These are phyloP conservation scores for Clarireedia hainanense DNA, from an alignment of 2,329 filamentous ascomycete genomes.

Conservation along the genomic window DNA sequence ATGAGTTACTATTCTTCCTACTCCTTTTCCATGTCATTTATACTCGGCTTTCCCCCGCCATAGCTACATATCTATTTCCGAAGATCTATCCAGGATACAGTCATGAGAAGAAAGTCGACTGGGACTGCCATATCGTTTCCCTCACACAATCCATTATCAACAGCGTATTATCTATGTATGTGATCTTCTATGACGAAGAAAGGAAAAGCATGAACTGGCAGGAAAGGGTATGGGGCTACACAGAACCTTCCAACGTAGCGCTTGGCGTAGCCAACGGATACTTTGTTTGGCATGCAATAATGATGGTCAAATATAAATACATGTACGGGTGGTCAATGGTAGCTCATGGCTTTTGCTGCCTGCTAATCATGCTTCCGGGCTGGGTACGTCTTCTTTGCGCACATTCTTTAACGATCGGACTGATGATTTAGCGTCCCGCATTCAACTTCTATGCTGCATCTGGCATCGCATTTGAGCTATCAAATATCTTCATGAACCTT, in stretches of 20 bases:
- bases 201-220: background rate
- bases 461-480: background rate
- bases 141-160: background rate
- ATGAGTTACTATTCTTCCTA: background rate
- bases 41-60: background rate
- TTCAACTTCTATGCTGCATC: background rate
- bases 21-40: background rate
- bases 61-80: background rate
- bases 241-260: background rate
- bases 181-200: background rate
- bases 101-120: background rate
- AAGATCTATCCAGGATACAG: background rate
- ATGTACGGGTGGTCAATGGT: background rate
- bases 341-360: background rate
- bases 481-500: background rate
- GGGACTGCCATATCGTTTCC: background rate
- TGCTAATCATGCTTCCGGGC: background rate
- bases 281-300: background rate
- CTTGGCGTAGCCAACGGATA: background rate
- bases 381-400: background rate
- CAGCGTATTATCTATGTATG: background rate
- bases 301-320: background rate
- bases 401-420: background rate
- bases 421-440: background rate
- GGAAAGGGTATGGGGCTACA: background rate